Conservation (phyloP, 2,329 filamentous ascomycete species). For the Metarhizium rileyi region DNA sequence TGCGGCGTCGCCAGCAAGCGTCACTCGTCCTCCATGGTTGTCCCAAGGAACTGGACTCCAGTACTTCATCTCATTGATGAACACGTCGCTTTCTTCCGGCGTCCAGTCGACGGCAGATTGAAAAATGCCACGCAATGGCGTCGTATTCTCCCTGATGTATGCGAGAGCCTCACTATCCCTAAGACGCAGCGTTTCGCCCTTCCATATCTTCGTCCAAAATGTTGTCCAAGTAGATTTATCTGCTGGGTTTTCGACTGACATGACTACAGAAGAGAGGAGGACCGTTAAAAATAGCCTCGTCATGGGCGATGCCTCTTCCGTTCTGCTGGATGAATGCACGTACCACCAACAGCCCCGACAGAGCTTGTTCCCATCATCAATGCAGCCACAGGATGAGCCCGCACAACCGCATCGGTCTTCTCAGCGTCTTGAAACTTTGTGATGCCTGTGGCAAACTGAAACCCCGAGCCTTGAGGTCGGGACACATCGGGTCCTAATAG, state of each 20-base stretch:
- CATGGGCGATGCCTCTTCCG: no score
- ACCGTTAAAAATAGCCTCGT: not conserved
- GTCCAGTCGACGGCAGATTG: slow-evolving; percentile 25
- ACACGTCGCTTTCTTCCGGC: slow-evolving; percentile 18
- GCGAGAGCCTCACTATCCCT: slow-evolving; percentile 26
- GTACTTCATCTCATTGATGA: slow-evolving; percentile 27
- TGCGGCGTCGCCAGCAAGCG: slow-evolving; percentile 29
- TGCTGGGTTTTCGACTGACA: slow-evolving; percentile 13
- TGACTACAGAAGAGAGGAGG: slow-evolving; percentile 2
- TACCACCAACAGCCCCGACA: slow-evolving; percentile 21
- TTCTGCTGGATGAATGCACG: slow-evolving; percentile 1
- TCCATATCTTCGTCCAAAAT: slow-evolving; percentile 27
- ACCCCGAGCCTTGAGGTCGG: slow-evolving; percentile 14
- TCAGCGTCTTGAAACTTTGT: slow-evolving; percentile 15
- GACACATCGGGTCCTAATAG: slow-evolving; percentile 18
- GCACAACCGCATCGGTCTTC: slow-evolving; percentile 17
- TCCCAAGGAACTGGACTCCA: slow-evolving; percentile 24
- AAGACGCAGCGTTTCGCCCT: slow-evolving; percentile 15
- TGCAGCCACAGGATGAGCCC: slow-evolving; percentile 21
- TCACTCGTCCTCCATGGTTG: slow-evolving; percentile 21
- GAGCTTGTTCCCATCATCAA: slow-evolving; percentile 19
- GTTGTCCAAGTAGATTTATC: slow-evolving; percentile 21
- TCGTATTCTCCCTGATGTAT: slow-evolving; percentile 18
- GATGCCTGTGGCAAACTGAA: slow-evolving; percentile 21
- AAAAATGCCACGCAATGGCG: slow-evolving; percentile 20